Evolutionary conservation across 345 rosid species (phyloP).

Genomic region (Dimocarpus longan): DNA sequence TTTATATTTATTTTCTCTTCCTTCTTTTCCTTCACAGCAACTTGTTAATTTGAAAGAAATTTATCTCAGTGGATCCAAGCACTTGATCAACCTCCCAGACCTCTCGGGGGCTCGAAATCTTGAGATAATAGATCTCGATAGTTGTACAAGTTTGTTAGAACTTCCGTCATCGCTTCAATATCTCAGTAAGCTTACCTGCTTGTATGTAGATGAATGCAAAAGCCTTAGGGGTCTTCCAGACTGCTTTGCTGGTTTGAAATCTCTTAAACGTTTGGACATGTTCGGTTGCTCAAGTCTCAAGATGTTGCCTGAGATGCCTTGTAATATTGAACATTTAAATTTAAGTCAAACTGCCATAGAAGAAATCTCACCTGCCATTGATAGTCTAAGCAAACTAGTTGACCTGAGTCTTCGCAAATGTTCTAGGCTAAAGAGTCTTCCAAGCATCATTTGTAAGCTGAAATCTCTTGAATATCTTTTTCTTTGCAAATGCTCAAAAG

Average conservation of each 20-base stretch:
- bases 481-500: conserved; percentile 10
- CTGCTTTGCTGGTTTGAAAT: background rate
- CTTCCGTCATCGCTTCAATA: conserved; percentile 10
- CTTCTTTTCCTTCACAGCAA: background rate
- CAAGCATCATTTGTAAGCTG: conserved; percentile 12
- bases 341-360: conserved; percentile 16
- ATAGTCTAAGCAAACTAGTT: background rate
- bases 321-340: background rate
- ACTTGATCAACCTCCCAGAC: background rate
- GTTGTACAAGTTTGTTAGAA: background rate
- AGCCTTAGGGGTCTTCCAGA: conserved; percentile 7
- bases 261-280: conserved; percentile 5
- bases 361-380: conserved; percentile 4
- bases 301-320: conserved; percentile 23
- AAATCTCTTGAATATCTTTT: background rate
- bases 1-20: too few relatives aligned
- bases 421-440: background rate
- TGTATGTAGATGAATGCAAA: conserved; percentile 15
- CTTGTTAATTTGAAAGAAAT: background rate
- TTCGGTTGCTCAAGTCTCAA: conserved; percentile 14
- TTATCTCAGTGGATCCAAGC: background rate
- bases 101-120: conserved; percentile 13
- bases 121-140: background rate
- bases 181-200: background rate
- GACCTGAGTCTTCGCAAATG: background rate